Conservation (phyloP, 2,329 filamentous ascomycete genomes). For the Zalaria sp. region DNA sequence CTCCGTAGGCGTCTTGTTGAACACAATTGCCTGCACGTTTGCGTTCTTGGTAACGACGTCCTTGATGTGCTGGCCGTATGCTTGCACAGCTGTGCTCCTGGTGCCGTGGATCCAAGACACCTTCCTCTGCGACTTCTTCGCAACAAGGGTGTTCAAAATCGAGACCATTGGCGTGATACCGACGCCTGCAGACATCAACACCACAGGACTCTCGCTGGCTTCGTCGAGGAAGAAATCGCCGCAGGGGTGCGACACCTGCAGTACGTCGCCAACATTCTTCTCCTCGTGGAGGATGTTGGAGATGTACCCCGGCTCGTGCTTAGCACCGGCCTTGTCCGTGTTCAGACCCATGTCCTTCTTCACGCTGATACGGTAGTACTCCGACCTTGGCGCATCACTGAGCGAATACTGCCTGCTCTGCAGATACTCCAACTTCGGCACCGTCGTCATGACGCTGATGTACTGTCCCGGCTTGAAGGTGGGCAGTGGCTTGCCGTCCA, state of each 20-base stretch:
- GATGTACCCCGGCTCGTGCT: slow-evolving; percentile 47
- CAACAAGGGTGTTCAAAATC: slow-evolving; percentile 45
- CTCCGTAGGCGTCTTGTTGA: slow-evolving; percentile 38
- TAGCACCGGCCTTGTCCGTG: slow-evolving; percentile 28
- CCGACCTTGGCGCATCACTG: slow-evolving; percentile 46
- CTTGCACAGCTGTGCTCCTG: slow-evolving; percentile 34
- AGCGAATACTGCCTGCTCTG: slow-evolving; percentile 63
- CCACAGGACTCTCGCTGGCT: slow-evolving; percentile 37
- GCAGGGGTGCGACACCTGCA: slow-evolving; percentile 52
- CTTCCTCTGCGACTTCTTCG: slow-evolving; percentile 24
- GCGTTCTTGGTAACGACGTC: slow-evolving; percentile 27
- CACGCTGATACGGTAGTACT: slow-evolving; percentile 56
- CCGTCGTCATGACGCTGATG: slow-evolving; percentile 46
- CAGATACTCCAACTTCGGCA: slow-evolving; percentile 44
- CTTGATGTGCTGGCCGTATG: slow-evolving; percentile 40
- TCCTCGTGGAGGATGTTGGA: slow-evolving; percentile 55
- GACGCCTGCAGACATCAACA: slow-evolving; percentile 54
- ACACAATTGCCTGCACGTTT: slow-evolving; percentile 41
- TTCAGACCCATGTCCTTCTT: slow-evolving; percentile 49
- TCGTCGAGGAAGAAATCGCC: slow-evolving; percentile 48
- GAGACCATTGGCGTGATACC: slow-evolving; percentile 53
- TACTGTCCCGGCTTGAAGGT: slow-evolving; percentile 58
- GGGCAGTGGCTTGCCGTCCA: slow-evolving; percentile 47
- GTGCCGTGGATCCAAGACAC: slow-evolving; percentile 52
- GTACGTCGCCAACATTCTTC: slow-evolving; percentile 44